Evolutionary conservation across 306 rosid species (phyloP), one percentile per base, ranked within the genome.

Genomic region (Elaeagnus macrophylla): DNA sequence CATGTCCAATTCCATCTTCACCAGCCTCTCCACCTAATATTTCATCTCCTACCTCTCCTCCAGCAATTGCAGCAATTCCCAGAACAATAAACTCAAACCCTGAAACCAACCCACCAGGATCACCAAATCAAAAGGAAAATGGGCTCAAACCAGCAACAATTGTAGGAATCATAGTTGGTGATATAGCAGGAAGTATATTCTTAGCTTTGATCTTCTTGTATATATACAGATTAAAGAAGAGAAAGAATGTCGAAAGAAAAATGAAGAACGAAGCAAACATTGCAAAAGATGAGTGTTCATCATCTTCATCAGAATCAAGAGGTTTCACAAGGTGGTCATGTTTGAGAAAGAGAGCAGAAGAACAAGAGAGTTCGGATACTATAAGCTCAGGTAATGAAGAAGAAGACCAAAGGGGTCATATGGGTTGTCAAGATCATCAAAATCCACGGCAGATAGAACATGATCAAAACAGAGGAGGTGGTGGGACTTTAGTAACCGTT

Each of bases 11-110:
- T 75, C 80, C 79, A 41, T 83, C 95, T 19, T 67, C 95, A 0
- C 72, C 82, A 0, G 51, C 96, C 1, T 62, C 80, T 3, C 71
- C 64, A 0, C 81, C 84, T 0, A 77, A 67, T 12, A 16, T 1
- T 3, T 44, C 78, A 0, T 49, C 75, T 35, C 78, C 89, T 1
- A 74, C 70, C 7, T 86, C 82, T 13, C 97, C 89, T 35, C 96
- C 97, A 1, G 97, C 97, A 3, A 70, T 91, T 8, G 97, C 97
- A 1, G 96, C 87, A 7, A 81, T 91, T 36, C 97, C 97, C 7
- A 75, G 62, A 56, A 73, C 62, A 0, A 7, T 81, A 0, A 77
- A 77, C 51, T 73, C 95, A 8, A 64, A 61, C 54, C 10, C 55
- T 0, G 64, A 20, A 19, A 16, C 48, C 2, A n/a, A 5, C 7